phyloP scores from a whole-genome alignment of 495 filamentous ascomycete species.

The Amorphotheca resinae region DNA sequence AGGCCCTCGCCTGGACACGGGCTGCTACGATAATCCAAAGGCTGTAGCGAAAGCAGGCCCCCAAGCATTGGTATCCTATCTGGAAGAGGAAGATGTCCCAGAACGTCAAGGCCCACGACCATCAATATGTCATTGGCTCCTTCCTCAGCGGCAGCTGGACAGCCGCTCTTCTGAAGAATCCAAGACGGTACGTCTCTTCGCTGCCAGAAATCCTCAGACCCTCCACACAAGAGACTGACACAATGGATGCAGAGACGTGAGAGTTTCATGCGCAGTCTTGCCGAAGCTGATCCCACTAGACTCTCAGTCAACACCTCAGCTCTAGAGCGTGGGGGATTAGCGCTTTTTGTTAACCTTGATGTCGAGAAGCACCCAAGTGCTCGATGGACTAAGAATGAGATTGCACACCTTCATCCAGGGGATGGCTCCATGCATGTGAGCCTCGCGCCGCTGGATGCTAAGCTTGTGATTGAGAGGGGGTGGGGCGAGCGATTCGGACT shows the following conservation, averaged over 20 bases:
- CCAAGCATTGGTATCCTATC: neutral
- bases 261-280: no score
- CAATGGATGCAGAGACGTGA: no score
- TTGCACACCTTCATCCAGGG: slow-evolving; percentile 24
- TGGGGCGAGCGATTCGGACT: slow-evolving; percentile 25
- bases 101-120: slow-evolving; percentile 13
- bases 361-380: neutral
- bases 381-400: slow-evolving; percentile 18
- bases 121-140: slow-evolving; percentile 18
- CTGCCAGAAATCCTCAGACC: slow-evolving; percentile 3
- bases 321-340: slow-evolving; percentile 20
- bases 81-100: neutral
- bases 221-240: no score
- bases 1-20: slow-evolving; percentile 16
- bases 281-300: slow-evolving; percentile 10
- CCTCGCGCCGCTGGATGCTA: slow-evolving; percentile 23
- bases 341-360: slow-evolving; percentile 15
- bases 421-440: slow-evolving; percentile 24
- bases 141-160: slow-evolving; percentile 25
- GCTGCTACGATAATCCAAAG: slow-evolving; percentile 1
- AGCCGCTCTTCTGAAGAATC: neutral
- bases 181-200: neutral
- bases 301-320: slow-evolving; percentile 14
- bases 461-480: slow-evolving; percentile 19
- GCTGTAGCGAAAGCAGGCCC: neutral